Evolutionary conservation across 2,329 filamentous ascomycete species (phyloP).

Genomic region (Metarhizium album): DNA sequence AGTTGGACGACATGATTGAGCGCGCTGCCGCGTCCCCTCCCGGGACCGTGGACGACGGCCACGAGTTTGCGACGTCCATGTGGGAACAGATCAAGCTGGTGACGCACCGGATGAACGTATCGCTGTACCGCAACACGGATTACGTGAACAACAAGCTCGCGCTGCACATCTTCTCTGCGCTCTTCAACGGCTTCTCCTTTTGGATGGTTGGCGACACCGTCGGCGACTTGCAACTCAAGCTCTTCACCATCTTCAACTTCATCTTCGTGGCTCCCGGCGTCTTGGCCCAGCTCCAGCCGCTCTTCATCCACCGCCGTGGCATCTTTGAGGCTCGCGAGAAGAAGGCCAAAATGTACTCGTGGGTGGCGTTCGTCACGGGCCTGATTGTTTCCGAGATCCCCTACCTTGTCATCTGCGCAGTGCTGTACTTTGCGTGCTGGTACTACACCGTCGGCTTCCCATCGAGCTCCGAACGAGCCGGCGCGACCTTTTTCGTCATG

Average conservation of each 20-base stretch:
- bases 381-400: conserved; percentile 38
- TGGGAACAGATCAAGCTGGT: conserved; percentile 53
- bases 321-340: conserved; percentile 50
- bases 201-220: conserved; percentile 46
- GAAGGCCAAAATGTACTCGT: conserved; percentile 50
- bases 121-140: conserved; percentile 55
- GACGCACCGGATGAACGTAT: conserved; percentile 48
- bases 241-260: conserved; percentile 52
- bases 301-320: conserved; percentile 45
- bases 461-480: conserved; percentile 30
- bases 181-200: conserved; percentile 50
- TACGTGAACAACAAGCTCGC: conserved; percentile 52
- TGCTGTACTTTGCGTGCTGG: conserved; percentile 43
- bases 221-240: conserved; percentile 38
- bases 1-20: conserved; percentile 52
- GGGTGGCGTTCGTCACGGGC: conserved; percentile 46
- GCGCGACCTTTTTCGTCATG: conserved; percentile 43
- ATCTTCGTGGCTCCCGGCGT: conserved; percentile 50
- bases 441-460: conserved; percentile 48
- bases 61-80: conserved; percentile 60
- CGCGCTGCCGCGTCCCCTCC: conserved; percentile 38
- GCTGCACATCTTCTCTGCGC: conserved; percentile 26
- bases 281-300: conserved; percentile 46
- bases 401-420: conserved; percentile 31
- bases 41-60: conserved; percentile 36